Conservation (phyloP, 164 flowering plant species). For the Magnolia officinalis region DNA sequence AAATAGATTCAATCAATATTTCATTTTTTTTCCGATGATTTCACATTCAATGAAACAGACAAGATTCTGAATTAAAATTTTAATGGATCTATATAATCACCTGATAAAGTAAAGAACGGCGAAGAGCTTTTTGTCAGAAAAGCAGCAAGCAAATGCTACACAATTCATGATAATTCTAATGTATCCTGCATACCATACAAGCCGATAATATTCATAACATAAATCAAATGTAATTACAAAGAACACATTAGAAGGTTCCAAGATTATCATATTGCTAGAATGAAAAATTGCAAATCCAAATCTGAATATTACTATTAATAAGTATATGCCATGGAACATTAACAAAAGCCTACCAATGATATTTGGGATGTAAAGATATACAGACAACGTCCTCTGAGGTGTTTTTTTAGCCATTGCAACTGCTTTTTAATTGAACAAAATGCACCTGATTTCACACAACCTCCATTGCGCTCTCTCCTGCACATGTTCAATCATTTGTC, state of each 20-base stretch:
- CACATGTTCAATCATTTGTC: not conserved
- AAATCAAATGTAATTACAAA: no score
- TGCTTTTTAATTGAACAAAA: not conserved
- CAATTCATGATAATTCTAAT: slow-evolving; percentile 66
- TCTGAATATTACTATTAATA: no score
- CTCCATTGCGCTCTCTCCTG: not conserved
- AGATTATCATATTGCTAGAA: not conserved
- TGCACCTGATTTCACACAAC: not conserved
- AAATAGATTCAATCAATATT: slow-evolving; percentile 7
- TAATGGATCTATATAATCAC: slow-evolving; percentile 24
- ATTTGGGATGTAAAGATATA: slow-evolving; percentile 31
- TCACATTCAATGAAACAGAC: not conserved
- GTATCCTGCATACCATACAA: slow-evolving; percentile 50
- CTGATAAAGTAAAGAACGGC: slow-evolving; percentile 72
- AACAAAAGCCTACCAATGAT: slow-evolving; percentile 15
- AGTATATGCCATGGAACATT: not conserved
- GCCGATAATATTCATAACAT: no score
- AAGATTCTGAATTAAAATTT: not conserved
- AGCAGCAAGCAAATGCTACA: slow-evolving; percentile 69
- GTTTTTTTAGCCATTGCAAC: slow-evolving; percentile 13
- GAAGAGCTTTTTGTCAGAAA: slow-evolving; percentile 64
- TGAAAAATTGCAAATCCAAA: not conserved
- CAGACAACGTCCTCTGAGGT: slow-evolving; percentile 11
- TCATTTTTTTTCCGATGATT: not conserved
- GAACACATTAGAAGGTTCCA: not conserved